These are phyloP conservation scores for Perkinsus marinus DNA, from an alignment of 169 alveolate genomes.

Conservation along the genomic window DNA sequence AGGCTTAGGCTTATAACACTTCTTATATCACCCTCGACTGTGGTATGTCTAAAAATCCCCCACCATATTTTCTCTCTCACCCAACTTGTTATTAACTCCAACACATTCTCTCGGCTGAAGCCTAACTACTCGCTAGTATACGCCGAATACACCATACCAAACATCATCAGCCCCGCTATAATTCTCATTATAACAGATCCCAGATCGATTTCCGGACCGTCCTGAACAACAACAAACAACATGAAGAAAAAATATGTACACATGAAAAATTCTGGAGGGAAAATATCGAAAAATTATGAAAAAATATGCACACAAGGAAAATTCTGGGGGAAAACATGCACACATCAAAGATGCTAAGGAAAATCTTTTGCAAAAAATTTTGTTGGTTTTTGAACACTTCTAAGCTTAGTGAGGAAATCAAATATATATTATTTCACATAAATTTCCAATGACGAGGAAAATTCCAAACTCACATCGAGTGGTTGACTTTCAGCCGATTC, in stretches of 20 bases:
- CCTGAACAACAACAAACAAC: background rate
- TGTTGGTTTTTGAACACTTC: background rate
- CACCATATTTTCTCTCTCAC: too few species aligned
- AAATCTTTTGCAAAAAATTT: too few species aligned
- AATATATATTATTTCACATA: background rate
- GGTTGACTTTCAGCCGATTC: background rate
- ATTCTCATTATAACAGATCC: background rate
- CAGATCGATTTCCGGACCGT: background rate
- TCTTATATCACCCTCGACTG: too few species aligned
- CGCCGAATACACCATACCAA: background rate
- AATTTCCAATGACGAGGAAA: background rate
- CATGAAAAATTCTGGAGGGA: background rate
- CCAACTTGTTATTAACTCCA: too few species aligned
- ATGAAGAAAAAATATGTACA: background rate
- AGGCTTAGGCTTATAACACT: too few species aligned
- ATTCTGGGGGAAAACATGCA: too few species aligned
- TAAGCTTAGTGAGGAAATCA: background rate
- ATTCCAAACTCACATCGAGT: background rate
- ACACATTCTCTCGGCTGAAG: too few species aligned
- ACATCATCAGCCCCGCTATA: background rate
- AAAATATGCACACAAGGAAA: too few species aligned
- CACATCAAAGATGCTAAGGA: too few species aligned
- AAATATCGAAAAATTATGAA: too few species aligned
- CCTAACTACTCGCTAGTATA: background rate
- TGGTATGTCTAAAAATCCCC: too few species aligned